phyloP scores from a whole-genome alignment of 2,329 filamentous ascomycete species.

The Pseudodiploospora longispora region DNA sequence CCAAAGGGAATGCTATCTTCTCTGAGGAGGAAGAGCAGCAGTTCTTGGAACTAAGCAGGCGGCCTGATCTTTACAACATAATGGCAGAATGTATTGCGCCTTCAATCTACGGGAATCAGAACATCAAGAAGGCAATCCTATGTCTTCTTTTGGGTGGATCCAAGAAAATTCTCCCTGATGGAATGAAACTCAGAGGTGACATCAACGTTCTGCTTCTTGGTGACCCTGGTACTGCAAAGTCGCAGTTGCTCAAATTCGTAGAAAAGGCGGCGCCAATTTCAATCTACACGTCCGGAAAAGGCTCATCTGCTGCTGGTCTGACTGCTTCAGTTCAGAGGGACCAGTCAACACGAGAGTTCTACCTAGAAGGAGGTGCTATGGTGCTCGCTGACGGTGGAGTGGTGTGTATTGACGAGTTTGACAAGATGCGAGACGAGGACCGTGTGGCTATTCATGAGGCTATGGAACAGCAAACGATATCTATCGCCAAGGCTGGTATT shows the following conservation, averaged over 20 bases:
- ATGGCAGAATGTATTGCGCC: slow-evolving; percentile 92
- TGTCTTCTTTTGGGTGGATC: slow-evolving; percentile 90
- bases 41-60: slow-evolving; percentile 81
- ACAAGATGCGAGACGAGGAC: slow-evolving; percentile 99
- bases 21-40: slow-evolving; percentile 96
- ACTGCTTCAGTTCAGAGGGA: slow-evolving; percentile 96
- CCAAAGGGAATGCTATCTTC: slow-evolving; percentile 76
- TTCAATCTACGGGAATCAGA: slow-evolving; percentile 90
- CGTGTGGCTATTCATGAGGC: slow-evolving; percentile 97
- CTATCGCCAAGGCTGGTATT: slow-evolving; percentile 96
- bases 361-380: slow-evolving; percentile 97
- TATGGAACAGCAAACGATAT: slow-evolving; percentile 99
- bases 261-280: slow-evolving; percentile 94
- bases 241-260: slow-evolving; percentile 93
- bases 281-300: slow-evolving; percentile 97
- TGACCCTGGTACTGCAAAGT: slow-evolving; percentile 97
- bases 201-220: slow-evolving; percentile 96
- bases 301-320: slow-evolving; percentile 92
- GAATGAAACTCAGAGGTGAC: slow-evolving; percentile 94
- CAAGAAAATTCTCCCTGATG: slow-evolving; percentile 95
- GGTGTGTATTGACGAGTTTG: slow-evolving; percentile 98
- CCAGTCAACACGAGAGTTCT: slow-evolving; percentile 87
- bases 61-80: slow-evolving; percentile 84
- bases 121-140: slow-evolving; percentile 96
- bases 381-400: slow-evolving; percentile 94